Percentiles rank a stretch among this genome's conserved stretches.
phyloP scores from a whole-genome alignment of 1,284 basidiomycete genomes.

The Malassezia slooffiae region DNA sequence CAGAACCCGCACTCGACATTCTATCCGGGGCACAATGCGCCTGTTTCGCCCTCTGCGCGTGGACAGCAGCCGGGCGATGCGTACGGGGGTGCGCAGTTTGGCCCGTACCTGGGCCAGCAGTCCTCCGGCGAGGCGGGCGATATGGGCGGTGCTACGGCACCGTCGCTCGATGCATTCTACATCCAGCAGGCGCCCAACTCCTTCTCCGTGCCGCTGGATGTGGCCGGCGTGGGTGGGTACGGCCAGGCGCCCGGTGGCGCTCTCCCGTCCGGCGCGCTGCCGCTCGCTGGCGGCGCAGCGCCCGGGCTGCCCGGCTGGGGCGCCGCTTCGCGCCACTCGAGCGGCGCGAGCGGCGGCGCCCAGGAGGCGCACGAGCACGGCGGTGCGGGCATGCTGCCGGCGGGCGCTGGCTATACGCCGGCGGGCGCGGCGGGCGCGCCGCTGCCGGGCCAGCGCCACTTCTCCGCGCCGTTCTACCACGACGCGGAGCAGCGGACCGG shows the following conservation, averaged over 20 bases:
- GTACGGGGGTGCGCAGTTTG: constrained; percentile 6
- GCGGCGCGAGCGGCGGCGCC: not conserved
- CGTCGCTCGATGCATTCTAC: constrained; percentile 14
- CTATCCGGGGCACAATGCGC: constrained; percentile 4
- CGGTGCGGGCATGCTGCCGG: constrained; percentile 7
- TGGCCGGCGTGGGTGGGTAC: constrained; percentile 11
- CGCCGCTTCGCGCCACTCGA: constrained; percentile 9
- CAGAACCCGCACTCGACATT: constrained; percentile 9
- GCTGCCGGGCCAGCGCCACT: constrained; percentile 3
- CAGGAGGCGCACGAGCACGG: constrained; percentile 8
- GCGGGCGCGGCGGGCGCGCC: not conserved
- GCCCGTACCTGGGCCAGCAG: constrained; percentile 13
- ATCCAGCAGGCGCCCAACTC: constrained; percentile 15
- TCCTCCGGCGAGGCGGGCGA: constrained; percentile 5
- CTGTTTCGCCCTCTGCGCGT: constrained; percentile 4
- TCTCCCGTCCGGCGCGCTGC: constrained; percentile 1
- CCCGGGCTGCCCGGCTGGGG: constrained; percentile 8
- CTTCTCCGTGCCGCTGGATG: constrained; percentile 13
- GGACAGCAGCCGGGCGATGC: not conserved
- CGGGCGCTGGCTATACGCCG: constrained; percentile 3
- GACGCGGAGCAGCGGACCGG: constrained; percentile 7
- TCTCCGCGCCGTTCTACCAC: constrained; percentile 4
- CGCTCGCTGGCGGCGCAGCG: constrained; percentile 6
- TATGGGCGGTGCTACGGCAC: constrained; percentile 2
- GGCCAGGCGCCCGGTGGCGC: constrained; percentile 2